Conservation (phyloP, 805 yeast genomes). For the Wickerhamomyces sydowiorum region DNA sequence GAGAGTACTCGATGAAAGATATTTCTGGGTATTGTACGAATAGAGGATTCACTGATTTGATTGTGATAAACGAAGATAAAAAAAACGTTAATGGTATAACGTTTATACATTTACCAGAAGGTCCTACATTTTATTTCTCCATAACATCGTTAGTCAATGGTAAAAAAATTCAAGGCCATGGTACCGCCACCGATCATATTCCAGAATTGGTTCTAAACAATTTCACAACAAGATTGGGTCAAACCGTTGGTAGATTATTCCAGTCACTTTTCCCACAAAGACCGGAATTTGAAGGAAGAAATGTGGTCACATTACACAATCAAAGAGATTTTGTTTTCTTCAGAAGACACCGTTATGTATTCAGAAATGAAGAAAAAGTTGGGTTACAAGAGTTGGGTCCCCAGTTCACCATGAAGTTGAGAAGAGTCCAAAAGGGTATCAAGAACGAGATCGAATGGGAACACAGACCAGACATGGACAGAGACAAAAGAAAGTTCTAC, state of each 20-base stretch:
- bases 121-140: slow-evolving; percentile 92
- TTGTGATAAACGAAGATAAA: slow-evolving; percentile 91
- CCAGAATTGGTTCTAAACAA: slow-evolving; percentile 93
- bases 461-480: slow-evolving; percentile 93
- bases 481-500: slow-evolving; percentile 89
- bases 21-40: slow-evolving; percentile 80
- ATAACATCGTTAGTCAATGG: slow-evolving; percentile 72
- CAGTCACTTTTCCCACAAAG: slow-evolving; percentile 88
- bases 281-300: slow-evolving; percentile 94
- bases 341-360: slow-evolving; percentile 90
- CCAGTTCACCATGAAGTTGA: slow-evolving; percentile 83
- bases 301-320: slow-evolving; percentile 91
- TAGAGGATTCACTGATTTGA: slow-evolving; percentile 80
- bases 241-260: slow-evolving; percentile 87
- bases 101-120: slow-evolving; percentile 88
- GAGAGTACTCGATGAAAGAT: slow-evolving; percentile 77
- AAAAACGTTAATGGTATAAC: slow-evolving; percentile 89
- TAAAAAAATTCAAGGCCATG: slow-evolving; percentile 78
- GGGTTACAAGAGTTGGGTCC: slow-evolving; percentile 97
- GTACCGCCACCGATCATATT: slow-evolving; percentile 81
- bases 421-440: slow-evolving; percentile 88
- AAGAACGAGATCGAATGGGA: slow-evolving; percentile 95
- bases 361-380: slow-evolving; percentile 84
- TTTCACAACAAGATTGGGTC: slow-evolving; percentile 88
- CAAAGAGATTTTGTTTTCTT: slow-evolving; percentile 95